Evolutionary conservation across 768 basidiomycete genomes (phyloP), one percentile per base, ranked within the genome.

Genomic region (Phlebiopsis gigantea): DNA sequence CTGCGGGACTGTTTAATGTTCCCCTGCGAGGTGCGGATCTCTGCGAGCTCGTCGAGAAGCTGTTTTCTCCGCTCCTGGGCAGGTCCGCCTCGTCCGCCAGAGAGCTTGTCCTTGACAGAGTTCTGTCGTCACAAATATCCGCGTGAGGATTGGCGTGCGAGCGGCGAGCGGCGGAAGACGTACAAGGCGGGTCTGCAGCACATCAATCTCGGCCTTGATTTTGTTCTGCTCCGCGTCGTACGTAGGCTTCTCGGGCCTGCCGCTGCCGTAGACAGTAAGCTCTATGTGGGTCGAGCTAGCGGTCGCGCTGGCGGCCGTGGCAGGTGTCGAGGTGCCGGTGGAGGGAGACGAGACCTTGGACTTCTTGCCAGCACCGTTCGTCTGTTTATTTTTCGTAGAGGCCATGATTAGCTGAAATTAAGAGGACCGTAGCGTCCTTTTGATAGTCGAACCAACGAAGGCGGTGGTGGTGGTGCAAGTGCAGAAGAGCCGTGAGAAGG

Each of bases 211-310:
- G 24, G 78, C 73, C 72, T 88, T 93, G 62, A 95, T 75, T 65
- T 72, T 82, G 53, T 88, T 85, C 72, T 95, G 92, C 73, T 98
- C 93, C 8, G 77, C 79, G 53, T 97, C 90, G 69, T 88, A 88
- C 47, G 79, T 79, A 39, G 34, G 8, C 73, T 93, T 93, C 80
- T 97, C 94, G 29, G 95, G 95, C 68, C 77, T 90, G 44, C 81
- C 84, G 46, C 76, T 70, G n/a, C 65, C 66, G 39, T 66, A 69
- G 19, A 46, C 46, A 15, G 60, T 30, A 39, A 58, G 47, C 44
- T 65, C 61, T 56, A 59, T 52, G 43, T 58, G 50, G 28, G 55
- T 58, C 15, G 55, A 34, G 4, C 68, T 54, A 1, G 68, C 63
- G n/a, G 64, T 60, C 0, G 66, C 65, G 62, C 63, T 63, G 17